Base-by-base conservation (phyloP, 306 rosid species). In the Rosa rugosa region DNA sequence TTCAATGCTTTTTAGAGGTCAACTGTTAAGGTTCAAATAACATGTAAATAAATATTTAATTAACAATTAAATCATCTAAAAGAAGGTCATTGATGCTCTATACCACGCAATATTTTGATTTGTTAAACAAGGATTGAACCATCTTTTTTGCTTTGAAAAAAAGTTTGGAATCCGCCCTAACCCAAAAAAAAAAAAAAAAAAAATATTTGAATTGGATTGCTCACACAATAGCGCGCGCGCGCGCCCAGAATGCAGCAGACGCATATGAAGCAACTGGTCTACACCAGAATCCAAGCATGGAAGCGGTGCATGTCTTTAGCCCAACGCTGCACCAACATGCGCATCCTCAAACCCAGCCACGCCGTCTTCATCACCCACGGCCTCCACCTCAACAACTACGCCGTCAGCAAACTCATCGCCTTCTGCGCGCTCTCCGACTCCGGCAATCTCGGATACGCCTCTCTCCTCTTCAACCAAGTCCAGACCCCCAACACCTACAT, bases 341-440 rank as follows among this genome's bases (percentile, higher is more conserved):
- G 45, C 69, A 56, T 82, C 11, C 80, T 87, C 65, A 84, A 73
- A 75, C 70, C 83, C 79, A 73, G 74, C 59, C 90, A 84, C 81
- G 86, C 90, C 41, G 27, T 70, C 83, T 84, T 82, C 81, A 62
- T 82, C 86, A 69, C 79, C 60, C 75, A 56, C 13, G 86, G 88
- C 36, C 80, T 84, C 69, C 84, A 82, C 76, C 78, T 67, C 45
- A 77, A 80, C 84, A 83, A 81, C 83, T 83, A 71, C 67, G 87
- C 83, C 73, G 5, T 83, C 75, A 78, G 82, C 84, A 86, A 86
- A 45, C 89, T 86, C 80, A 25, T 84, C 45, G 57, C 78, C 75
- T 84, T 86, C 38, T 86, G 85, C 71, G 77, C 87, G 0, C 77
- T 80, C 23, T 75, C 85, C 11, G 45, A 75, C 77, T 75, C 83